phyloP scores from a whole-genome alignment of 768 basidiomycete genomes.

The Tephrocybe rancida region DNA sequence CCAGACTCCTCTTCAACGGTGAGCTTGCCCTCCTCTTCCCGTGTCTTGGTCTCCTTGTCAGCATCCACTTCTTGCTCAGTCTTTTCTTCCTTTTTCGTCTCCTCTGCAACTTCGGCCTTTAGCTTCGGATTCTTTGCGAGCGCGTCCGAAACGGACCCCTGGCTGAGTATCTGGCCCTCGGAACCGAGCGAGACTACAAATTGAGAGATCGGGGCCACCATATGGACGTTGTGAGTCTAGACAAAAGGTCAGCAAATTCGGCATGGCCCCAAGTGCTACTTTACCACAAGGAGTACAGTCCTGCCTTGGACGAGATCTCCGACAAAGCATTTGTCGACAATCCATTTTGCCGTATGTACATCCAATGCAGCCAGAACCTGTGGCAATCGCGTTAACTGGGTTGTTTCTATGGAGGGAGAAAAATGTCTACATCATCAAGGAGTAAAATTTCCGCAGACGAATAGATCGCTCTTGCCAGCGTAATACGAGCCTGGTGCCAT shows the following conservation, averaged over 20 bases:
- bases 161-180: constrained; percentile 53
- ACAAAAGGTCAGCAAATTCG: not conserved
- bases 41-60: constrained; percentile 15
- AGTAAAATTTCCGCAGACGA: constrained; percentile 60
- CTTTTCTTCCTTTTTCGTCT: constrained; percentile 27
- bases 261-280: constrained; percentile 16
- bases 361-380: constrained; percentile 18
- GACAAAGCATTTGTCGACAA: constrained; percentile 75
- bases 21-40: constrained; percentile 50
- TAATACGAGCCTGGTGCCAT: constrained; percentile 44
- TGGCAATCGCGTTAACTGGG: not conserved
- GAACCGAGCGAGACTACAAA: constrained; percentile 56
- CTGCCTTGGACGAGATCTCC: constrained; percentile 76
- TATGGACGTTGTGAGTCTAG: constrained; percentile 51
- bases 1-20: constrained; percentile 65
- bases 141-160: constrained; percentile 50
- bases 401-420: constrained; percentile 31
- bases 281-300: constrained; percentile 79
- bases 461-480: constrained; percentile 46
- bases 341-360: constrained; percentile 78
- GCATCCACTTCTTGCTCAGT: constrained; percentile 22
- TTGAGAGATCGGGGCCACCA: constrained; percentile 52
- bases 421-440: constrained; percentile 72
- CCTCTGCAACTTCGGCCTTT: constrained; percentile 28
- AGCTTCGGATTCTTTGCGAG: constrained; percentile 37